phyloP scores from a whole-genome alignment of 352 stramenopile species.

The Discostella stelligera region DNA sequence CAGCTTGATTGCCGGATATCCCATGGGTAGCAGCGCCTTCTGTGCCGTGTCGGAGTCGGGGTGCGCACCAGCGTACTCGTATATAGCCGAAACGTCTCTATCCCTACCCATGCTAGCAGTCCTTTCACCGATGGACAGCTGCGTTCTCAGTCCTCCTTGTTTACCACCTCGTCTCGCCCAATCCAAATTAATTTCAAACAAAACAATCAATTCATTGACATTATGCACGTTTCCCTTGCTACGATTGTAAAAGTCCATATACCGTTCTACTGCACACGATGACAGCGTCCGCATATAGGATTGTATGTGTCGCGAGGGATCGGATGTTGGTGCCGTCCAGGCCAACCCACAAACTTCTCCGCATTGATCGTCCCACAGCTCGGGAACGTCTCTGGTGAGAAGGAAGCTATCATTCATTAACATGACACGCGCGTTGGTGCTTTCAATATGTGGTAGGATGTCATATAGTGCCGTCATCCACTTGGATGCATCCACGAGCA shows the following conservation, averaged over 20 bases:
- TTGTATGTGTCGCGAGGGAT: conserved; percentile 33
- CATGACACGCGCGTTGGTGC: conserved; percentile 28
- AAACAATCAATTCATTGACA: conserved; percentile 44
- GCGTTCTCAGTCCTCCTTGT: neutral
- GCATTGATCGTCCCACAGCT: conserved; percentile 33
- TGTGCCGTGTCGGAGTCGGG: conserved; percentile 37
- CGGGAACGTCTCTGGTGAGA: conserved; percentile 12
- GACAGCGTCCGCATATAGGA: conserved; percentile 37
- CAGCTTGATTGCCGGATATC: conserved; percentile 49
- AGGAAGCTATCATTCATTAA: conserved; percentile 52
- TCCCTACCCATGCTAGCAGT: neutral
- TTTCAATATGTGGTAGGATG: conserved; percentile 8
- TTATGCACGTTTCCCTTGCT: conserved; percentile 7
- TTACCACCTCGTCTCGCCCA: conserved; percentile 16
- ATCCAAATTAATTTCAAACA: conserved; percentile 40
- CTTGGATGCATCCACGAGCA: conserved; percentile 41
- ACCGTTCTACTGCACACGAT: conserved; percentile 23
- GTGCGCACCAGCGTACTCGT: conserved; percentile 36
- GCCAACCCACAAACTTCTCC: conserved; percentile 35
- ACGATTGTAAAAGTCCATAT: conserved; percentile 13
- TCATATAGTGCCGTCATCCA: conserved; percentile 31
- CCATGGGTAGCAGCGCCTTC: conserved; percentile 15
- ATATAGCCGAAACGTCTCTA: conserved; percentile 22
- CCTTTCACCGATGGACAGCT: neutral
- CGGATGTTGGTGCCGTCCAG: conserved; percentile 22